These are phyloP conservation scores for Ganoderma multipileum DNA, from an alignment of 1,284 basidiomycete genomes.

Conservation along the genomic window DNA sequence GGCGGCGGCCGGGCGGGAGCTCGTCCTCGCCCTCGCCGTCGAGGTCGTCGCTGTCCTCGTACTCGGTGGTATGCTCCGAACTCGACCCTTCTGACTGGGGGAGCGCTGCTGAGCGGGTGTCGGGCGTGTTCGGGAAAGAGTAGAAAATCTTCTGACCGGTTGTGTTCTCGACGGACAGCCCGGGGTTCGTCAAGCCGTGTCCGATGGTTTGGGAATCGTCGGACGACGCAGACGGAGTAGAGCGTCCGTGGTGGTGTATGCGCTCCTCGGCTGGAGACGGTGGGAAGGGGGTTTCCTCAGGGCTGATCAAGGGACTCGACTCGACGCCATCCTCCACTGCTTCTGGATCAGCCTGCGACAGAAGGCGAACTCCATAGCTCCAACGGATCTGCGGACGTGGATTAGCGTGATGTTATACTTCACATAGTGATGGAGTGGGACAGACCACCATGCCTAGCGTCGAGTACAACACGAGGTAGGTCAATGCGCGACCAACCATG, in stretches of 20 bases:
- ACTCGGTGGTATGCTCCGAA: conserved; percentile 37
- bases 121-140: conserved; percentile 72
- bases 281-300: conserved; percentile 36
- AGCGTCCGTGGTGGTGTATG: conserved; percentile 30
- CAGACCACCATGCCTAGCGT: conserved; percentile 92
- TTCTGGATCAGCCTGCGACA: conserved; percentile 75
- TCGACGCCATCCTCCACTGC: conserved; percentile 22
- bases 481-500: conserved; percentile 92
- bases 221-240: conserved; percentile 26
- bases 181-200: conserved; percentile 14
- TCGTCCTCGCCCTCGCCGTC: conserved; percentile 50
- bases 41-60: conserved; percentile 34
- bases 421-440: conserved; percentile 25
- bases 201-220: conserved; percentile 25
- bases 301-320: conserved; percentile 37
- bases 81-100: conserved; percentile 12
- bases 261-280: conserved; percentile 33
- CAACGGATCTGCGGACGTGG: conserved; percentile 71
- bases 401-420: not conserved
- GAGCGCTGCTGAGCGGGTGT: conserved; percentile 17
- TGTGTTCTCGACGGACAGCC: conserved; percentile 29
- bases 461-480: conserved; percentile 92
- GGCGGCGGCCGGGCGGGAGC: conserved; percentile 33
- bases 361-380: conserved; percentile 85
- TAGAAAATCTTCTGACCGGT: conserved; percentile 50